Conservation (phyloP, 2,329 filamentous ascomycete species). For the Myriosclerotinia scirpicola region DNA sequence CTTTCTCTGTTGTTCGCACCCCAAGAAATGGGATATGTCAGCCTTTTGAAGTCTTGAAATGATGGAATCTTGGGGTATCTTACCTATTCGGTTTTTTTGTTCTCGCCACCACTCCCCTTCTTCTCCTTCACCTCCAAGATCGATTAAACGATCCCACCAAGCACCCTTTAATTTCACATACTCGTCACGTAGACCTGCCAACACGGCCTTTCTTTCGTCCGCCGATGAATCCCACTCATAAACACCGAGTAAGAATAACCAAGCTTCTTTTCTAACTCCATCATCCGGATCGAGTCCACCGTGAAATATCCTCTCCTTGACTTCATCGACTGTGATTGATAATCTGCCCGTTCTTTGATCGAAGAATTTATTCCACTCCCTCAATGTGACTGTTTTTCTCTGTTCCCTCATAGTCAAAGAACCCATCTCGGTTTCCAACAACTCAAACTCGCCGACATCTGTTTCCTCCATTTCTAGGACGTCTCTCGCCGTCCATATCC, state of each 20-base stretch:
- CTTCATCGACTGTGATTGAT: slow-evolving; percentile 81
- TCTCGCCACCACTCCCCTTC: slow-evolving; percentile 96
- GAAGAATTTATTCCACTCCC: slow-evolving; percentile 92
- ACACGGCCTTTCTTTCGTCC: slow-evolving; percentile 78
- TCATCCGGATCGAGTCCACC: slow-evolving; percentile 87
- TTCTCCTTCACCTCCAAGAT: slow-evolving; percentile 75
- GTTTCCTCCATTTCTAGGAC: slow-evolving; percentile 93
- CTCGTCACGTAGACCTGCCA: slow-evolving; percentile 85
- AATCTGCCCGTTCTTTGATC: slow-evolving; percentile 72
- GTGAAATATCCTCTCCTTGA: slow-evolving; percentile 96
- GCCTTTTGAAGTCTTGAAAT: slow-evolving; percentile 27
- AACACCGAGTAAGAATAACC: slow-evolving; percentile 89
- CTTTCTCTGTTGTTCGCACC: slow-evolving; percentile 73
- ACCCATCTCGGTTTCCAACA: slow-evolving; percentile 76
- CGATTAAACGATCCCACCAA: slow-evolving; percentile 94
- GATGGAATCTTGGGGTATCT: slow-evolving; percentile 41
- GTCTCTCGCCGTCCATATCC: slow-evolving; percentile 92
- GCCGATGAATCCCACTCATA: slow-evolving; percentile 89
- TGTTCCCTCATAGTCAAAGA: slow-evolving; percentile 73
- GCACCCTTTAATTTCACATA: slow-evolving; percentile 91
- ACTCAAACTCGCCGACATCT: slow-evolving; percentile 92
- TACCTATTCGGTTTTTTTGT: slow-evolving; percentile 90
- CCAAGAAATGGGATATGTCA: slow-evolving; percentile 53
- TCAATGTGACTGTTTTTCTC: slow-evolving; percentile 72
- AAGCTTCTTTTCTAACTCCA: slow-evolving; percentile 92